A percentile compares a stretch with the other conserved stretches of the same genome.
Conservation (phyloP, 1,284 basidiomycete species). For the Baeospora myosura region DNA sequence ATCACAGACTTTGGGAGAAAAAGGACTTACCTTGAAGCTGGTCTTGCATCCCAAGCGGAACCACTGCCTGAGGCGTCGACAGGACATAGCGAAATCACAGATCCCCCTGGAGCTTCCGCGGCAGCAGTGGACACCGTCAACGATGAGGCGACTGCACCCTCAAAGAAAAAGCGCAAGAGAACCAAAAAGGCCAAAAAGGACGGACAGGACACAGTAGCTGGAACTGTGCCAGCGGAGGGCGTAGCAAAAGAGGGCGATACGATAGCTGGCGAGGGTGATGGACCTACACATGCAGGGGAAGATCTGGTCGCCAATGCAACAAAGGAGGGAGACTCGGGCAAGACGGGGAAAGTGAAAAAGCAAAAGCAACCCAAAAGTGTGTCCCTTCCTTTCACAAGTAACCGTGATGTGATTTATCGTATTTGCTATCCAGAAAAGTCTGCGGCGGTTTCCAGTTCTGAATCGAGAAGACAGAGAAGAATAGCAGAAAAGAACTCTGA, state of each 20-base stretch:
- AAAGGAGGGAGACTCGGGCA: conserved; percentile 14
- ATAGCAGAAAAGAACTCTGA: conserved; percentile 50
- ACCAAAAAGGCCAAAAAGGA: conserved; percentile 26
- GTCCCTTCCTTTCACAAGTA: background rate
- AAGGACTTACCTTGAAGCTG: conserved; percentile 63
- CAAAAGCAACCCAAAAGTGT: conserved; percentile 12
- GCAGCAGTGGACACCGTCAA: conserved; percentile 4
- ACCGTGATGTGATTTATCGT: conserved; percentile 10
- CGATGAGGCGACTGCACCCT: conserved; percentile 12
- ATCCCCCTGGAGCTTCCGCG: conserved; percentile 10
- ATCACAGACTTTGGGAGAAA: conserved; percentile 67
- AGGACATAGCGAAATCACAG: conserved; percentile 11
- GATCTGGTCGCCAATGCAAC: conserved; percentile 19
- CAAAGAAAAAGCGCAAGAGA: conserved; percentile 23
- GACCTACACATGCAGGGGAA: conserved; percentile 18
- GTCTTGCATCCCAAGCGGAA: conserved; percentile 28
- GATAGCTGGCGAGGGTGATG: conserved; percentile 15
- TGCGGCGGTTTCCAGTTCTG: conserved; percentile 35
- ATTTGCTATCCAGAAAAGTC: conserved; percentile 11
- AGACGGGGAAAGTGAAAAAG: conserved; percentile 22
- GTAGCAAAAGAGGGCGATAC: conserved; percentile 13
- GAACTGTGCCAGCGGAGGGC: conserved; percentile 20
- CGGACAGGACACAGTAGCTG: conserved; percentile 20
- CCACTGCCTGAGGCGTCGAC: too few relatives aligned
- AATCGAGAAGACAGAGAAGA: conserved; percentile 61